Percentiles rank a stretch among this genome's conserved stretches.
phyloP scores from a whole-genome alignment of 1,284 basidiomycete genomes.

The Cryptococcus maquisensis region DNA sequence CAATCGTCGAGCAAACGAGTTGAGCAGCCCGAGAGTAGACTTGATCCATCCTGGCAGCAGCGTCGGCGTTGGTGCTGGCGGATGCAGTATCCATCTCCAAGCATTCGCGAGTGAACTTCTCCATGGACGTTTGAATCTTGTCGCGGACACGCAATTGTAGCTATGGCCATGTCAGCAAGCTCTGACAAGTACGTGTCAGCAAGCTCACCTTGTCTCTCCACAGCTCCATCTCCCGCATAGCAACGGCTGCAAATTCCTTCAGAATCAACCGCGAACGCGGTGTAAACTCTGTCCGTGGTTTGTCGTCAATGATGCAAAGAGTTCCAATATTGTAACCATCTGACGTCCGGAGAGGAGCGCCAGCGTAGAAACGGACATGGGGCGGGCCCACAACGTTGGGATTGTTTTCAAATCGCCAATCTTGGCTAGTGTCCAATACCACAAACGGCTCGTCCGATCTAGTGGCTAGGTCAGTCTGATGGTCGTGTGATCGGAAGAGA shows the following conservation, averaged over 20 bases:
- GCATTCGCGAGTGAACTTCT: constrained; percentile 89
- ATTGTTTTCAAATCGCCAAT: constrained; percentile 78
- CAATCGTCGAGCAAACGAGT: constrained; percentile 80
- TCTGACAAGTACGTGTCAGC: not conserved
- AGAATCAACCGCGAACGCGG: constrained; percentile 85
- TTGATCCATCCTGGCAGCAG: constrained; percentile 63
- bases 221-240: constrained; percentile 93
- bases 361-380: constrained; percentile 82
- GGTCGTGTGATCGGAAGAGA: not conserved
- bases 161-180: constrained; percentile 44
- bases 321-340: constrained; percentile 90
- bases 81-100: constrained; percentile 72
- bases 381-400: constrained; percentile 68
- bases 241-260: constrained; percentile 87
- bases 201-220: constrained; percentile 77
- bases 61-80: constrained; percentile 24
- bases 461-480: not conserved
- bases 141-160: constrained; percentile 87
- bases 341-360: constrained; percentile 78
- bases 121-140: constrained; percentile 91
- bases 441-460: constrained; percentile 85
- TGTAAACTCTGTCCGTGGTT: constrained; percentile 76
- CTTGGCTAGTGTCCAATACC: constrained; percentile 68
- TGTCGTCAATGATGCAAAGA: constrained; percentile 79
- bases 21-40: constrained; percentile 83